Conservation (phyloP, 2,329 filamentous ascomycete species). For the Colletotrichum coccodes region DNA sequence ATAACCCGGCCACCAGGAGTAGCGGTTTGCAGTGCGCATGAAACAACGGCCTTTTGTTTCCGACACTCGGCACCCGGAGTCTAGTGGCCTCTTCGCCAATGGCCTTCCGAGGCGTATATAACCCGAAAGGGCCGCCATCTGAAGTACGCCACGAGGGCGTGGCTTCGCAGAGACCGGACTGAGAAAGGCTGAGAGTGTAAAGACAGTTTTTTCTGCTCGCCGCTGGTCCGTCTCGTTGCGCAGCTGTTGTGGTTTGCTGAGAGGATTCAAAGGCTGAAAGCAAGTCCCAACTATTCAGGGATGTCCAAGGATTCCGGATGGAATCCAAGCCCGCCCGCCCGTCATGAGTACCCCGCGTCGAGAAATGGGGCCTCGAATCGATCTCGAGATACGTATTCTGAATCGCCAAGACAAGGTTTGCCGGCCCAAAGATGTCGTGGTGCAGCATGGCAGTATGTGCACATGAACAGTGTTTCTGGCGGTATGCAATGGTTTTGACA, state of each 20-base stretch:
- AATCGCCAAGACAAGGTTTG: constrained; percentile 17
- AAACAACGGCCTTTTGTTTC: constrained; percentile 29
- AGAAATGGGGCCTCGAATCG: neutral
- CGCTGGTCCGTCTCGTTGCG: neutral
- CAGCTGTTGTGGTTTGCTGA: neutral
- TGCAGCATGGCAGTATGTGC: neutral
- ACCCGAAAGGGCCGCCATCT: constrained; percentile 24
- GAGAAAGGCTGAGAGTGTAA: neutral
- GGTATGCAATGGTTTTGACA: neutral
- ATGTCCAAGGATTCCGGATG: neutral
- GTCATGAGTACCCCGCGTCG: too few species aligned
- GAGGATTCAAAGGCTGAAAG: neutral
- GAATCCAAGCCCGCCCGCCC: too few species aligned
- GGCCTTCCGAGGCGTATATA: neutral
- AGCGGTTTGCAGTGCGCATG: constrained; percentile 13
- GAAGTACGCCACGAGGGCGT: constrained; percentile 8
- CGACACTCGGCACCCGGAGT: constrained; percentile 28
- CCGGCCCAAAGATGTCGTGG: neutral
- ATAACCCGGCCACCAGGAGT: neutral
- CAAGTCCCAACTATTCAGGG: neutral
- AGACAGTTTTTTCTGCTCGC: neutral
- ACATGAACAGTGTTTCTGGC: neutral
- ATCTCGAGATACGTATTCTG: neutral
- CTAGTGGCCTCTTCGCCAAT: neutral
- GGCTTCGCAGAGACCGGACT: neutral